Evolutionary conservation across 495 filamentous ascomycete species (phyloP).

Genomic region (Saxophila tyrrhenica): DNA sequence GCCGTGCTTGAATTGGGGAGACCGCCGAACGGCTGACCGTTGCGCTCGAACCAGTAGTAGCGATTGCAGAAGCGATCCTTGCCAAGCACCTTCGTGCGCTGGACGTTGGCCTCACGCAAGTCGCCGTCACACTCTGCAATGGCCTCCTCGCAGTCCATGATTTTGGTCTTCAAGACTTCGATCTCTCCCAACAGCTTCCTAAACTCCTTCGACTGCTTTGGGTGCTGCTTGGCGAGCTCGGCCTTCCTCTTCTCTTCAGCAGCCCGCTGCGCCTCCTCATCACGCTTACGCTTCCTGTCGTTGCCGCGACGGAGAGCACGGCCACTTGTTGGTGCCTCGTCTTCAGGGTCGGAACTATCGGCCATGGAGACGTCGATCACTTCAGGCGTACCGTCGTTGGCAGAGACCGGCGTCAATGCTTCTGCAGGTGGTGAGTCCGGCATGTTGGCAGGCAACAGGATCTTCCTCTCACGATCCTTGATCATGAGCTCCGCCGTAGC

Average conservation of each 20-base stretch:
- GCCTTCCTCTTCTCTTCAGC: conserved; percentile 61
- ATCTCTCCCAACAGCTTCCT: conserved; percentile 79
- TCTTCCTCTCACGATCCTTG: conserved; percentile 80
- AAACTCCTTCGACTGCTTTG: conserved; percentile 64
- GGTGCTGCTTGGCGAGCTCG: conserved; percentile 73
- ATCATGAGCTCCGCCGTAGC: conserved; percentile 70
- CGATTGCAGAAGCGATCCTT: conserved; percentile 95
- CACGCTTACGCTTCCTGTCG: conserved; percentile 58
- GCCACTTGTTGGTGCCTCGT: conserved; percentile 46
- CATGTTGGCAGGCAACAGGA: conserved; percentile 60
- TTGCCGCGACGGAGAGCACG: conserved; percentile 68
- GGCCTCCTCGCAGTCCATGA: conserved; percentile 69
- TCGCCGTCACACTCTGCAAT: conserved; percentile 81
- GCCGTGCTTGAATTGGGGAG: conserved; percentile 81
- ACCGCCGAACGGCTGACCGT: conserved; percentile 92
- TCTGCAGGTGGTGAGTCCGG: conserved; percentile 51
- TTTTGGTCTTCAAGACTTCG: conserved; percentile 65
- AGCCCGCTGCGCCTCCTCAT: conserved; percentile 40
- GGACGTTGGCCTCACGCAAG: conserved; percentile 83
- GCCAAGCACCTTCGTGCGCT: conserved; percentile 76
- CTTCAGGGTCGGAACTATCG: conserved; percentile 42
- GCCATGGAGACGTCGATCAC: conserved; percentile 16
- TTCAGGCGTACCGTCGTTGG: conserved; percentile 43
- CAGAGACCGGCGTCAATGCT: conserved; percentile 51
- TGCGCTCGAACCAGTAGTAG: conserved; percentile 98